Percentiles rank a stretch among this genome's conserved stretches.
phyloP scores from a whole-genome alignment of 345 rosid species.

The Citrus mangshanensis region DNA sequence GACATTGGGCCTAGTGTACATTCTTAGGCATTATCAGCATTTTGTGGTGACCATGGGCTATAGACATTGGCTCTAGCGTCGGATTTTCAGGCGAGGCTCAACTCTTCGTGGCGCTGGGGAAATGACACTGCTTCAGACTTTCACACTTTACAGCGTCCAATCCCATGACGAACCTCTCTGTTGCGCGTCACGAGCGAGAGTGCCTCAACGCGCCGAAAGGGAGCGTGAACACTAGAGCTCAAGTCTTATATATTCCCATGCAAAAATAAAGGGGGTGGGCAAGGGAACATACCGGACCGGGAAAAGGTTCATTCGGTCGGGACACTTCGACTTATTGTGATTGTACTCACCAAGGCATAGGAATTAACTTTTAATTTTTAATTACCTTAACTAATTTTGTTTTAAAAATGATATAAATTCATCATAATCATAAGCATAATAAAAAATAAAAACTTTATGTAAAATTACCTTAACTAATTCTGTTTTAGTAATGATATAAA shows the following conservation, averaged over 20 bases:
- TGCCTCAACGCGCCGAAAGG: conserved; percentile 6
- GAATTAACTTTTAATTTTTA: conserved; percentile 24
- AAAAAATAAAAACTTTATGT: neutral
- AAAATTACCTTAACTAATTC: neutral
- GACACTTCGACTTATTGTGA: conserved; percentile 40
- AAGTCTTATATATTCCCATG: conserved; percentile 42
- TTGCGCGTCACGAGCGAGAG: neutral
- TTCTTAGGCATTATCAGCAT: too few relatives aligned
- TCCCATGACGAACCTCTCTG: neutral
- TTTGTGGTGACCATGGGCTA: too few relatives aligned
- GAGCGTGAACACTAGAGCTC: conserved; percentile 14
- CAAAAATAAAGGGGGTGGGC: conserved; percentile 27
- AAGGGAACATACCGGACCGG: conserved; percentile 38
- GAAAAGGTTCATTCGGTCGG: conserved; percentile 35
- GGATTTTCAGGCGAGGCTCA: too few relatives aligned
- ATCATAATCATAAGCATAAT: neutral
- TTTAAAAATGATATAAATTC: neutral
- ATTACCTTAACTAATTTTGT: neutral
- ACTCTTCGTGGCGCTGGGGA: too few relatives aligned
- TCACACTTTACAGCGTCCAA: neutral
- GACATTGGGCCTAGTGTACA: too few relatives aligned
- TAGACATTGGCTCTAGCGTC: too few relatives aligned
- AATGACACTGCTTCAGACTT: too few relatives aligned
- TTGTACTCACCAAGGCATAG: conserved; percentile 32
- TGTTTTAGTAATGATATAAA: neutral